phyloP scores from a whole-genome alignment of 1,139 yeast species.

The Zygoascus hellenicus region DNA sequence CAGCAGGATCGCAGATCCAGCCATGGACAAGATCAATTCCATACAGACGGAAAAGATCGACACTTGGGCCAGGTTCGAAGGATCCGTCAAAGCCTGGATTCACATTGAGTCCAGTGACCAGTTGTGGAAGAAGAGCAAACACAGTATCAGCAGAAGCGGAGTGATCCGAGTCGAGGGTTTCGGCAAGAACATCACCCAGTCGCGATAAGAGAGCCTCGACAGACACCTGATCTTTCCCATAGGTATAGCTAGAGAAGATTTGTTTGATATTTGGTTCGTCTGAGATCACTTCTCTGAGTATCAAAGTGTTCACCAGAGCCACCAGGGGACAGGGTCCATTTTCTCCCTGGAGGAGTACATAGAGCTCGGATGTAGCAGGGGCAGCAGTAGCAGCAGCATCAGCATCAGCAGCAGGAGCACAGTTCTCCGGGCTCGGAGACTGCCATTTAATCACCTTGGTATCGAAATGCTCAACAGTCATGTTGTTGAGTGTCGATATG shows the following conservation, averaged over 20 bases:
- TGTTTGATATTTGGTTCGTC: conserved; percentile 1
- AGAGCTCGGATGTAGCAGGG: neutral
- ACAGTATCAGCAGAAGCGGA: conserved; percentile 33
- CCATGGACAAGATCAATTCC: conserved; percentile 47
- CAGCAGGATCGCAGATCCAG: conserved; percentile 41
- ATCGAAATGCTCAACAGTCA: conserved; percentile 19
- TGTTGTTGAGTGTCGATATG: conserved; percentile 4
- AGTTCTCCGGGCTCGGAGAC: neutral
- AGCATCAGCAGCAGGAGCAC: neutral
- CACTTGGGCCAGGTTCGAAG: conserved; percentile 45
- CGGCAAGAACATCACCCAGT: conserved; percentile 38
- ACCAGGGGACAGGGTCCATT: conserved; percentile 90
- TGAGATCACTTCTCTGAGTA: conserved; percentile 23
- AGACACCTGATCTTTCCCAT: conserved; percentile 23
- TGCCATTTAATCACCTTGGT: conserved; percentile 19
- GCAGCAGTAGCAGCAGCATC: neutral
- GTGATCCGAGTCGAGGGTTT: conserved; percentile 23
- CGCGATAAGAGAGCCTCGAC: conserved; percentile 29
- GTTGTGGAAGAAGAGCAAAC: conserved; percentile 50
- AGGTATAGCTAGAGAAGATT: conserved; percentile 18
- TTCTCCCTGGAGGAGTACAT: conserved; percentile 64
- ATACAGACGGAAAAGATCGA: conserved; percentile 42
- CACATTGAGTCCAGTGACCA: conserved; percentile 69
- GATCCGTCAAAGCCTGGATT: conserved; percentile 67
- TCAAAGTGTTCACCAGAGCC: conserved; percentile 68